Base-by-base conservation (phyloP, 495 filamentous ascomycete species). In the Hypoxylon lenormandii region DNA sequence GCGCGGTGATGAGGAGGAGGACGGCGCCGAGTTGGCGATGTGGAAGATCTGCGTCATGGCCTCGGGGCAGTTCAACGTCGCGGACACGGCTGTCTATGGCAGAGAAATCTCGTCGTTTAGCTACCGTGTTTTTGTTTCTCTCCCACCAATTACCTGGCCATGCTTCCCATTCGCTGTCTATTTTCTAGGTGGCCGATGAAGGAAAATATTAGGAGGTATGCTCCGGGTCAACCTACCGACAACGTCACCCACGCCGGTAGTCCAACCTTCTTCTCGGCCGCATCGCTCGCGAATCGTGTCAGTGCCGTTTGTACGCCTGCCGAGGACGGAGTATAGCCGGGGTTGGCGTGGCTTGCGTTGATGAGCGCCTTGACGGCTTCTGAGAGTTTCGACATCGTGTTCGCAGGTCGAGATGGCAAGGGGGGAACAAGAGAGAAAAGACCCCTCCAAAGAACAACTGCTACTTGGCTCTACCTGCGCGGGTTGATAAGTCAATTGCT, bases 31-130 rank as follows among this genome's bases (percentile, higher is more conserved):
- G 66, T 74, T 76, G 3, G 74, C 74, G 0, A 76, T 66, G 56
- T 72, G 40, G 69, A 68, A 74, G 62, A 74, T 64, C 1, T 70
- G 65, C 1, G 83, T 75, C 56, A 91, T 80, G 26, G 88, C 87
- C 43, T 89, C 88, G 5, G 88, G 89, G 4, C 88, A 90, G 77
- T 91, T 91, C 82, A 91, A 83, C 0, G 89, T 91, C 79, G 90
- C 87, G n/a, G 89, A 91, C 28, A 88, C 87, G 37, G 88, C 89
- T 2, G 89, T 88, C 86, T 90, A 51, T 26, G 5, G 23, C 23
- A 26, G 6, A 46, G 11, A 1, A 1, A 26, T 26, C 23, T 15
- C 1, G 21, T 43, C 48, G 16, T 43, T 75, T 38, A 66, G 38
- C 56, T 55, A 5, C 1, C 5, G 48, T 49, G 16, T 60, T 54